phyloP scores from a whole-genome alignment of 257 asterid species.

The Solanum phureja region DNA sequence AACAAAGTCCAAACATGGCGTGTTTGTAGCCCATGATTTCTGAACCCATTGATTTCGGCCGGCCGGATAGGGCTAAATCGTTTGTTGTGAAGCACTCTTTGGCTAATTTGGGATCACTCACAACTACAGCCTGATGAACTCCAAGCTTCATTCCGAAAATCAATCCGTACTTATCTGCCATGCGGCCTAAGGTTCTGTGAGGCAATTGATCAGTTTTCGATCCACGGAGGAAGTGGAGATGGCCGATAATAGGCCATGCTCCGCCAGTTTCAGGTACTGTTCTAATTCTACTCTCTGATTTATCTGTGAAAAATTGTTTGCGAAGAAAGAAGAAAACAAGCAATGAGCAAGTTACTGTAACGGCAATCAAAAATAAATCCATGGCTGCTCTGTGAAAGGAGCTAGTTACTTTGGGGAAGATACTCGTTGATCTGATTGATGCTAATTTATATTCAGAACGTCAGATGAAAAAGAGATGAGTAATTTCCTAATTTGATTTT shows the following conservation, averaged over 20 bases:
- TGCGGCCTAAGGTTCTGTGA: background rate
- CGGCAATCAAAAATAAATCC: background rate
- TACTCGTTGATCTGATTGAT: too few species aligned
- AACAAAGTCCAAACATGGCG: slow-evolving; percentile 13
- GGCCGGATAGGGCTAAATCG: background rate
- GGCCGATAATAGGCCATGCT: slow-evolving; percentile 21
- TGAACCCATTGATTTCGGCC: slow-evolving; percentile 4
- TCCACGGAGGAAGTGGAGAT: slow-evolving; percentile 18
- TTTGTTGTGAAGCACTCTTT: slow-evolving; percentile 15
- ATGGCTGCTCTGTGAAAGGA: background rate
- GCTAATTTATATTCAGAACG: too few species aligned
- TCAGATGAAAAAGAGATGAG: too few species aligned
- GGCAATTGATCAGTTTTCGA: background rate
- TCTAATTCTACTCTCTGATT: background rate
- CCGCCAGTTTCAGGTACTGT: slow-evolving; percentile 7
- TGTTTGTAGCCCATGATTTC: slow-evolving; percentile 2
- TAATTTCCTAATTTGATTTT: too few species aligned
- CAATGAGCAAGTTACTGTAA: background rate
- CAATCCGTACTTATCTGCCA: slow-evolving; percentile 24
- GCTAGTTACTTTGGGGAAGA: too few species aligned
- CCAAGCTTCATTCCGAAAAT: slow-evolving; percentile 16
- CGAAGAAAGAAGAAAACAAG: background rate
- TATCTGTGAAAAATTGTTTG: background rate
- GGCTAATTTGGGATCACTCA: slow-evolving; percentile 9
- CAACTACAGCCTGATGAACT: background rate